These are phyloP conservation scores for Tubosaeta sp. DNA, from an alignment of 768 basidiomycete species.

Conservation along the genomic window DNA sequence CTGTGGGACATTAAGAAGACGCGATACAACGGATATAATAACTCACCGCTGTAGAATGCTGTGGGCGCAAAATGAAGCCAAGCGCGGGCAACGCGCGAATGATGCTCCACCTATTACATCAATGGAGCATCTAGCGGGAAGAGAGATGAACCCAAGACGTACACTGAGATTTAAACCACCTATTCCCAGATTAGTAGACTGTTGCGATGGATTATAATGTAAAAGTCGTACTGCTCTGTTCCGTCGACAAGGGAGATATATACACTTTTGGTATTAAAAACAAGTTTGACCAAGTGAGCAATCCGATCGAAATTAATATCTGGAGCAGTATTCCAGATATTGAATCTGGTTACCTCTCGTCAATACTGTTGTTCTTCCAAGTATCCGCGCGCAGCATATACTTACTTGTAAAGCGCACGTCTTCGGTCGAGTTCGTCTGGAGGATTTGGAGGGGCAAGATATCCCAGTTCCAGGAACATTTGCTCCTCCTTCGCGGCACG, in stretches of 20 bases:
- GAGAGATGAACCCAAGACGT: slow-evolving; percentile 22
- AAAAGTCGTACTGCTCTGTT: slow-evolving; percentile 63
- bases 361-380: background rate
- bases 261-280: slow-evolving; percentile 87
- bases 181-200: slow-evolving; percentile 26
- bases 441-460: slow-evolving; percentile 77
- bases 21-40: background rate
- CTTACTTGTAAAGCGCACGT: slow-evolving; percentile 80
- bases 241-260: slow-evolving; percentile 80
- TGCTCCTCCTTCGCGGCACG: slow-evolving; percentile 65
- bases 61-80: slow-evolving; percentile 79
- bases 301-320: slow-evolving; percentile 94
- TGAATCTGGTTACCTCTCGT: slow-evolving; percentile 55
- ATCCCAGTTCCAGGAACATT: slow-evolving; percentile 59
- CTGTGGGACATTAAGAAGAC: slow-evolving; percentile 32
- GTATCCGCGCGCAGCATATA: background rate
- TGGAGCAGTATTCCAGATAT: slow-evolving; percentile 80
- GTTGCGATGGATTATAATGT: slow-evolving; percentile 1
- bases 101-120: slow-evolving; percentile 42
- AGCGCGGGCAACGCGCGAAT: slow-evolving; percentile 43
- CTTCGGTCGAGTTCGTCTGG: slow-evolving; percentile 80
- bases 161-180: slow-evolving; percentile 92
- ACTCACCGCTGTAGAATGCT: slow-evolving; percentile 70
- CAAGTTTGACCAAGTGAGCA: slow-evolving; percentile 86
- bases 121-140: background rate